A percentile compares a stretch with the other conserved stretches of the same genome.
These are phyloP conservation scores for Aspergillus chevalieri DNA, from an alignment of 2,329 filamentous ascomycete species.

Conservation along the genomic window DNA sequence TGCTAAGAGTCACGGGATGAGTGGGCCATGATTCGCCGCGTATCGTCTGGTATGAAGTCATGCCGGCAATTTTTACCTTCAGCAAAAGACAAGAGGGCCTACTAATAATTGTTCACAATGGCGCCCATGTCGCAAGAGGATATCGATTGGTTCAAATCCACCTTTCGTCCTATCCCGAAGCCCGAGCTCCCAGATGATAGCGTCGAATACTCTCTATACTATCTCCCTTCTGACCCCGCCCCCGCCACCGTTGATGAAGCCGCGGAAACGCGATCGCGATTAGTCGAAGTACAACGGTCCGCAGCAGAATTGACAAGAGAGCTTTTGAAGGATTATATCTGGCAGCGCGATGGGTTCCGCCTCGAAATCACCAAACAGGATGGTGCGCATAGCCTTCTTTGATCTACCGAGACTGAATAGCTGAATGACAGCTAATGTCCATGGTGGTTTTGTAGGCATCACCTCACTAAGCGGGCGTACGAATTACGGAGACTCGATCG, in stretches of 20 bases:
- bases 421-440: slow-evolving; percentile 2
- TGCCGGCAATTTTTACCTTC: slow-evolving; percentile 13
- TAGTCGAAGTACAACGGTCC: slow-evolving; percentile 68
- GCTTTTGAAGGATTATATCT: slow-evolving; percentile 80
- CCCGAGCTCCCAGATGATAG: slow-evolving; percentile 69
- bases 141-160: slow-evolving; percentile 60
- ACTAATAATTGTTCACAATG: slow-evolving; percentile 23
- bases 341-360: slow-evolving; percentile 82
- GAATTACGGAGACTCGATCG: slow-evolving; percentile 88
- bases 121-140: slow-evolving; percentile 48
- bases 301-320: slow-evolving; percentile 58
- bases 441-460: slow-evolving; percentile 27
- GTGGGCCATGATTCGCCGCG: slow-evolving; percentile 22
- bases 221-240: slow-evolving; percentile 55
- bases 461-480: slow-evolving; percentile 67
- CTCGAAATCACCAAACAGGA: slow-evolving; percentile 58
- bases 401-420: neutral
- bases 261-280: slow-evolving; percentile 47
- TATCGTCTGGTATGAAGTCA: slow-evolving; percentile 30
- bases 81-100: neutral
- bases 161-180: slow-evolving; percentile 60
- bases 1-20: slow-evolving; percentile 4
- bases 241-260: slow-evolving; percentile 51
- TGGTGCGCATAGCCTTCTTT: slow-evolving; percentile 40
- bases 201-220: slow-evolving; percentile 75